phyloP scores from a whole-genome alignment of 2,329 filamentous ascomycete species.

The Verticillium zaregamsianum region DNA sequence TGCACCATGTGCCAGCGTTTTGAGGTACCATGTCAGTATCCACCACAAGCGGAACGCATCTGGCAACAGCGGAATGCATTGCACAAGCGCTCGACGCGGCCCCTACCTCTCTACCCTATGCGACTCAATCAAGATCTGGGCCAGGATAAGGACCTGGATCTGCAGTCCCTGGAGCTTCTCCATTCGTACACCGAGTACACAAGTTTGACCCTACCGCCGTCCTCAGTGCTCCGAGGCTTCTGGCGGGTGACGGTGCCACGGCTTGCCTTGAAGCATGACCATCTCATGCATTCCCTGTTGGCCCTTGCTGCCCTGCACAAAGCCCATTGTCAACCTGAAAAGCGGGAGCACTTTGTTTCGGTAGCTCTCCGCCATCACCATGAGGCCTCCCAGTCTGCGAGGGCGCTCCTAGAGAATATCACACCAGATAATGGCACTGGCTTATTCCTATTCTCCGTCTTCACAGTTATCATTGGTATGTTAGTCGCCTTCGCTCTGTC shows the following conservation, averaged over 20 bases:
- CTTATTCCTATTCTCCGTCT: constrained; percentile 3
- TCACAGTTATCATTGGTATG: constrained; percentile 1
- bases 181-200: constrained; percentile 4
- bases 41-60: background rate
- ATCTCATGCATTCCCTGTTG: constrained; percentile 5
- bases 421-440: background rate
- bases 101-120: background rate
- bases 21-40: background rate
- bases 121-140: background rate
- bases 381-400: constrained; percentile 1
- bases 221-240: constrained; percentile 1
- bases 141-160: background rate
- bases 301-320: constrained; percentile 6
- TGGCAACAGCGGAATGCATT: background rate
- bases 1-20: constrained; percentile 4
- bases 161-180: constrained; percentile 6
- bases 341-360: background rate
- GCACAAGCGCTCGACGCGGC: background rate
- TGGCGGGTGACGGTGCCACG: constrained; percentile 5
- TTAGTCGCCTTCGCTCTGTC: background rate
- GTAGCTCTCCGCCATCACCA: constrained; percentile 4
- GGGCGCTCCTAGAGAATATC: background rate
- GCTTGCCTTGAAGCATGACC: background rate
- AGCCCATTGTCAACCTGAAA: background rate
- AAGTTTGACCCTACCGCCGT: background rate